phyloP scores from a whole-genome alignment of 352 stramenopile genomes.

The Globisporangium paroecandrum region DNA sequence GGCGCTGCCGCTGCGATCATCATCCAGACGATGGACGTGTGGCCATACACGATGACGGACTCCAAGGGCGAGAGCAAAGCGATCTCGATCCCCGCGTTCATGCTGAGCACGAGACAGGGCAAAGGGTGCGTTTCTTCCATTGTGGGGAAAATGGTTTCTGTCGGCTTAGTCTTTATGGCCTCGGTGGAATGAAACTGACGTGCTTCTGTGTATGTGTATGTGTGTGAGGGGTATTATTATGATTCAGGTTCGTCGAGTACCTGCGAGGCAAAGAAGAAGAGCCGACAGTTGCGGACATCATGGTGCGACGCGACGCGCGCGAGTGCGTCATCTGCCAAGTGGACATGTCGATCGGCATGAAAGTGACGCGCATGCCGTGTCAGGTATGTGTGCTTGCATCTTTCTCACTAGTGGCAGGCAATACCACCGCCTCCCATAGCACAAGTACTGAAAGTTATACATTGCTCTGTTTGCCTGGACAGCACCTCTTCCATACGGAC shows the following conservation, averaged over 20 bases:
- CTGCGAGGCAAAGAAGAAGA: slow-evolving; percentile 31
- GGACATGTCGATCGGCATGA: slow-evolving; percentile 65
- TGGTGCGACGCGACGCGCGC: slow-evolving; percentile 60
- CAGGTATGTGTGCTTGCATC: slow-evolving; percentile 30
- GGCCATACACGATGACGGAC: slow-evolving; percentile 85
- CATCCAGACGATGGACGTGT: slow-evolving; percentile 68
- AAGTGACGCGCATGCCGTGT: slow-evolving; percentile 67
- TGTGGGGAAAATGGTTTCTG: background rate
- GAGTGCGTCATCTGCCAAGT: slow-evolving; percentile 84
- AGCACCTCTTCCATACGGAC: slow-evolving; percentile 82
- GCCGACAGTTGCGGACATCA: slow-evolving; percentile 35
- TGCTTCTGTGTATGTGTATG: no score
- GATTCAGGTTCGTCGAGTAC: slow-evolving; percentile 55
- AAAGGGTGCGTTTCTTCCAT: slow-evolving; percentile 32
- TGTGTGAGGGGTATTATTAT: no score
- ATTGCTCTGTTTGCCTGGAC: background rate
- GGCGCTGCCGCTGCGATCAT: slow-evolving; percentile 62
- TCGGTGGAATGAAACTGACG: background rate
- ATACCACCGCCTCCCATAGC: background rate
- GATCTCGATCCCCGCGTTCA: slow-evolving; percentile 70
- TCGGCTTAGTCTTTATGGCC: background rate
- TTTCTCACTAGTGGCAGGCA: slow-evolving; percentile 12
- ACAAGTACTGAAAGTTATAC: background rate
- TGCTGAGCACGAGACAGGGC: slow-evolving; percentile 73
- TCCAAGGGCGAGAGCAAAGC: slow-evolving; percentile 56